These are phyloP conservation scores for Xylariaceae sp. DNA, from an alignment of 2,329 filamentous ascomycete genomes.

Conservation along the genomic window DNA sequence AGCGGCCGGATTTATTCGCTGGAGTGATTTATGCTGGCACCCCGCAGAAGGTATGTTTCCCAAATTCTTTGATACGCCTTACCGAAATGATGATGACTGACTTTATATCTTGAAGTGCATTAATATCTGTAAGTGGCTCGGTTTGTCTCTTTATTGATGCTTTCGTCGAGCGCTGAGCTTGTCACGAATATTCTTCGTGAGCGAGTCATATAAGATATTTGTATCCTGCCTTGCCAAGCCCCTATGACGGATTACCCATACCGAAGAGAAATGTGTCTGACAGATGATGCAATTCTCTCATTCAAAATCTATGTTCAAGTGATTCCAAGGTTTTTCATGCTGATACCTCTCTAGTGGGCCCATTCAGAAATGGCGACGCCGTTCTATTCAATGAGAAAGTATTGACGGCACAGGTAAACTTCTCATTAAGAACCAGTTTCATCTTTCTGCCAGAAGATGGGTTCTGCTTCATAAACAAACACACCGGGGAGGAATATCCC, in stretches of 20 bases:
- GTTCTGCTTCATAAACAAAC: conserved; percentile 78
- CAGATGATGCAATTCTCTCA: neutral
- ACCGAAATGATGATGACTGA: neutral
- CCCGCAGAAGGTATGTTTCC: conserved; percentile 49
- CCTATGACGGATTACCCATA: neutral
- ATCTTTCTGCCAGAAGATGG: conserved; percentile 81
- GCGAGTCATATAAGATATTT: neutral
- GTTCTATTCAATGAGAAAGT: conserved; percentile 85
- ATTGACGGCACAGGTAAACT: conserved; percentile 87
- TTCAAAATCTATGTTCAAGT: neutral
- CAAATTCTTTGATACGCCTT: neutral
- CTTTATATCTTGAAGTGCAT: conserved; percentile 52
- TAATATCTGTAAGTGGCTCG: conserved; percentile 48
- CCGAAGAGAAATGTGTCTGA: neutral
- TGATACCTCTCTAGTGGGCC: conserved; percentile 57
- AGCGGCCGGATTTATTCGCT: conserved; percentile 75
- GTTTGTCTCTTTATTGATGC: neutral
- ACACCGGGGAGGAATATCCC: conserved; percentile 71
- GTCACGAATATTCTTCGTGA: neutral
- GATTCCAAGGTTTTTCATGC: neutral
- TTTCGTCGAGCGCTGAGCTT: neutral
- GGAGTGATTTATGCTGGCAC: conserved; percentile 82
- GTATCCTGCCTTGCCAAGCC: neutral
- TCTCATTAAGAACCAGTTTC: conserved; percentile 81
- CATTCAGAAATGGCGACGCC: conserved; percentile 85